A percentile compares a stretch with the other conserved stretches of the same genome.
These are phyloP conservation scores for Pichia thaimueangensis DNA, from an alignment of 805 yeast species.

Conservation along the genomic window DNA sequence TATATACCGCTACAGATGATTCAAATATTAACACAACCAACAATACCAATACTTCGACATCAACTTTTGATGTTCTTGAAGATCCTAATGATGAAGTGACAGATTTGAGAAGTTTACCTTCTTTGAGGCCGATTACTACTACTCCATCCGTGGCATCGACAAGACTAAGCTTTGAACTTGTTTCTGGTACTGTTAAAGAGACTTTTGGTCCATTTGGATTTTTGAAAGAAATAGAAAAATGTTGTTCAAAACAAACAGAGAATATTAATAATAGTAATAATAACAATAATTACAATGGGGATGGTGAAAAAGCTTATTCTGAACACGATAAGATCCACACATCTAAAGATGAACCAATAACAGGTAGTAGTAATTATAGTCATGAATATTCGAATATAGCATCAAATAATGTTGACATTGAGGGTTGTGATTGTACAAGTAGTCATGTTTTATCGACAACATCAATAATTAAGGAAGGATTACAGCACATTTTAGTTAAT, in stretches of 20 bases:
- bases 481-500: slow-evolving; percentile 34
- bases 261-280: no score
- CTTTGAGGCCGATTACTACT: background rate
- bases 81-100: background rate
- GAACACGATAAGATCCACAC: slow-evolving; percentile 6
- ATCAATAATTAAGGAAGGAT: slow-evolving; percentile 74
- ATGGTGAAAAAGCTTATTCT: no score
- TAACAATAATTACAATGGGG: no score
- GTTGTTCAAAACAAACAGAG: background rate
- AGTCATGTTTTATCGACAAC: slow-evolving; percentile 49
- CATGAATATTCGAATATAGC: background rate
- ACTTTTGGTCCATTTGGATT: slow-evolving; percentile 2
- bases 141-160: slow-evolving; percentile 1
- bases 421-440: background rate
- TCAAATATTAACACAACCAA: no score
- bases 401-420: no score
- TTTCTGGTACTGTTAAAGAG: slow-evolving; percentile 2
- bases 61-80: background rate
- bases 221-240: background rate
- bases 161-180: background rate
- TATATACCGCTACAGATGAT: no score
- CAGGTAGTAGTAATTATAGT: no score
- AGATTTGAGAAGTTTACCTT: background rate
- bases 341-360: slow-evolving; percentile 33
- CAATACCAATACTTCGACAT: no score